Evolutionary conservation across 179 eudicot species (phyloP).

Genomic region (Drosera spatulata): DNA sequence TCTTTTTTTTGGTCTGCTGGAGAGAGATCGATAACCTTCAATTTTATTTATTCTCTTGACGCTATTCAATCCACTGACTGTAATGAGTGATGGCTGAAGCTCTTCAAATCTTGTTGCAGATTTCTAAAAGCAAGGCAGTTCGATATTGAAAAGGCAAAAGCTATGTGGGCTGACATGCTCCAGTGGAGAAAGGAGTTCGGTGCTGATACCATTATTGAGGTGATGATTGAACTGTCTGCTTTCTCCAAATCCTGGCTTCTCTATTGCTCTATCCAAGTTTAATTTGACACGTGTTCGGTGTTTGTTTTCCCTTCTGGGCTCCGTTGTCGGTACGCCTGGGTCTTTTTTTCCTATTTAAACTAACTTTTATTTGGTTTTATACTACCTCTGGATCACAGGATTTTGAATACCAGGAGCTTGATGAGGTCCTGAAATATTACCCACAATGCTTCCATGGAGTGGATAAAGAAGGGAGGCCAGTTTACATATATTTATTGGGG

Average conservation of each 20-base stretch:
- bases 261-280: not conserved
- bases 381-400: constrained; percentile 29
- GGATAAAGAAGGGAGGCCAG: constrained; percentile 88
- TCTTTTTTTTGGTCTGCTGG: too few relatives aligned
- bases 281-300: too few relatives aligned
- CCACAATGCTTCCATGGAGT: constrained; percentile 98
- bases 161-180: constrained; percentile 82
- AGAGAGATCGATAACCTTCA: too few relatives aligned
- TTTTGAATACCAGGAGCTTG: constrained; percentile 70
- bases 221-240: constrained; percentile 9
- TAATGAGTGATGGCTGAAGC: not conserved
- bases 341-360: too few relatives aligned
- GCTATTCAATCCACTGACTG: not conserved
- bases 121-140: constrained; percentile 79
- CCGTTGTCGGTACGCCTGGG: not conserved
- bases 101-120: constrained; percentile 19
- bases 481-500: constrained; percentile 80
- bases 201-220: constrained; percentile 69
- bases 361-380: not conserved
- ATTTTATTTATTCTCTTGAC: not conserved
- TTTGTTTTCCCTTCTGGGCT: not conserved
- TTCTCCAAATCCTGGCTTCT: not conserved
- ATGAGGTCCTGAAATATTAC: constrained; percentile 74
- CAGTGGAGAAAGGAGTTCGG: constrained; percentile 81
- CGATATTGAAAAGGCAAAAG: constrained; percentile 50